Evolutionary conservation across 2,329 filamentous ascomycete genomes (phyloP).

Genomic region (Geosmithia morbida): DNA sequence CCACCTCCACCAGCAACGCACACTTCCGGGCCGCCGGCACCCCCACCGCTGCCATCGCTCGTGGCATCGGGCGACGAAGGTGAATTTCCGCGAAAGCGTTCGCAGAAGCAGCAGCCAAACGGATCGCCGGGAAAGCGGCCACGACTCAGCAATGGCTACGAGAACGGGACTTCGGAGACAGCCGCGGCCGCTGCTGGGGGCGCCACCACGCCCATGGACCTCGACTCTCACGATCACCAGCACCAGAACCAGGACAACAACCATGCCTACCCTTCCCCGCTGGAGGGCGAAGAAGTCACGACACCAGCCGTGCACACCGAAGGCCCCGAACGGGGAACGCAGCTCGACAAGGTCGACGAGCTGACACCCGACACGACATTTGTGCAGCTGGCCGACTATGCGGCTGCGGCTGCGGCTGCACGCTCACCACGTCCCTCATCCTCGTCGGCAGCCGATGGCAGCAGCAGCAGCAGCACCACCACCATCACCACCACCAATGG

Average conservation of each 20-base stretch:
- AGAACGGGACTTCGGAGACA: constrained; percentile 33
- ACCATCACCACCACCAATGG: too few species aligned
- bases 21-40: neutral
- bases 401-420: neutral
- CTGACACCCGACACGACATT: constrained; percentile 45
- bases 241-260: constrained; percentile 28
- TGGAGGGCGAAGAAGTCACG: constrained; percentile 39
- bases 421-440: too few species aligned
- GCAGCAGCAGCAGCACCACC: constrained; percentile 9
- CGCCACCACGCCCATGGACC: constrained; percentile 49
- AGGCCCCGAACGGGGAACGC: constrained; percentile 49
- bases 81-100: constrained; percentile 34
- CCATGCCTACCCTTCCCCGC: constrained; percentile 51
- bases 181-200: constrained; percentile 19
- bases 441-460: neutral
- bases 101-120: constrained; percentile 30
- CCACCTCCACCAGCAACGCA: neutral
- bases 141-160: constrained; percentile 47
- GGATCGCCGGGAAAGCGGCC: constrained; percentile 44
- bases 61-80: constrained; percentile 15
- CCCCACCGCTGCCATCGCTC: neutral
- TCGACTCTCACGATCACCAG: constrained; percentile 31
- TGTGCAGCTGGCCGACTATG: constrained; percentile 36
- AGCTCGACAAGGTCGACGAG: constrained; percentile 49
- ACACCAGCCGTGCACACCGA: constrained; percentile 41